Base-by-base conservation (phyloP, 1,139 yeast genomes). In the Lodderomyces margitis region DNA sequence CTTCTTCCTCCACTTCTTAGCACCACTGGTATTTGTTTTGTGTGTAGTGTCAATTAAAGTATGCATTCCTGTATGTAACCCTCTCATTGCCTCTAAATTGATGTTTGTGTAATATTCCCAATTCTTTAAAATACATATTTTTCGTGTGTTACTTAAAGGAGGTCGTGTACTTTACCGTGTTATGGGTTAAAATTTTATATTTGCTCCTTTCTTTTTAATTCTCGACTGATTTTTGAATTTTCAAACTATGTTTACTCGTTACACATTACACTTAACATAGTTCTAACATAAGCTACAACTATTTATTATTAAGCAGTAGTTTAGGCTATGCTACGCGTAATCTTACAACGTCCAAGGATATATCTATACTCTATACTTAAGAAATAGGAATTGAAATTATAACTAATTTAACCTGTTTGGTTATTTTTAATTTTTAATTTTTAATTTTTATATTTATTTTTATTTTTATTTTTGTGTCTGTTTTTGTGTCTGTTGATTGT, bases 71-170 rank as follows among this genome's bases (percentile, higher is more conserved):
- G 32, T 28, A 28, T 28, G 10, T 28, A 28, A 7, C 5, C 4
- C 16, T n/a, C 30, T 27, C 27, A 9, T 24, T 24, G 11, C 10
- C 30, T 12, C 30, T 4, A n/a, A n/a, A n/a, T 3, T 12, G 4
- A 8, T 9, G 3, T 28, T 28, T 28, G 32, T 28, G 32, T 28
- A 28, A 28, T 28, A 28, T 28, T 28, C 32, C 32, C 19, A 28
- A 27, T 5, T 27, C 5, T 28, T 28, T 15, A n/a, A n/a, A n/a
- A n/a, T n/a, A n/a, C 9, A 6, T 15, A 5, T 15, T 28, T 28
- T 28, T 28, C 16, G 15, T 12, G 15, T n/a, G 15, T 12, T 11
- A 24, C 8, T 10, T 10, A 24, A 24, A 24, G 10, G 16, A 5
- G 16, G 32, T 28, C 32, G 32, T 28, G 32, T 28, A 28, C 32